Evolutionary conservation across 805 yeast species (phyloP).

Genomic region (Ogataea trehalophila): DNA sequence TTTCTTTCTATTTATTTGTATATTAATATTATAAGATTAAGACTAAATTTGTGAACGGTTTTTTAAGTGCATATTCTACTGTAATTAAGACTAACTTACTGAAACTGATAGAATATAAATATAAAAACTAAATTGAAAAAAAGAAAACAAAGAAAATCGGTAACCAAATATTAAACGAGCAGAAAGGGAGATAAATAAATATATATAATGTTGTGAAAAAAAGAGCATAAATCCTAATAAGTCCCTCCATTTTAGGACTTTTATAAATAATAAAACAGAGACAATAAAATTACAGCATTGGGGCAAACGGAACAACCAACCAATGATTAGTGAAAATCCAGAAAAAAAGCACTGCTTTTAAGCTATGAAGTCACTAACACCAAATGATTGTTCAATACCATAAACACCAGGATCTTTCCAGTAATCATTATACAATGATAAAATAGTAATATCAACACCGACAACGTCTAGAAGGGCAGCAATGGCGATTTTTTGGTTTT

Average conservation of each 20-base stretch:
- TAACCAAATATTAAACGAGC: too few relatives aligned
- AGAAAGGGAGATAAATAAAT: too few relatives aligned
- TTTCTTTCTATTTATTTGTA: neutral
- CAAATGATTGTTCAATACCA: constrained; percentile 85
- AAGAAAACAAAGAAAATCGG: neutral
- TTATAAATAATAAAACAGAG: neutral
- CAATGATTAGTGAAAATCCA: neutral
- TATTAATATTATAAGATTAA: too few relatives aligned
- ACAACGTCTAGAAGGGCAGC: constrained; percentile 52
- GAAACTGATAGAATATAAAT: neutral
- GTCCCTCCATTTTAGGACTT: too few relatives aligned
- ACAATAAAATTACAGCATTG: neutral
- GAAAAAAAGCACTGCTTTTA: neutral
- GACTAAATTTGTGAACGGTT: too few relatives aligned
- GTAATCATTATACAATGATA: constrained; percentile 76
- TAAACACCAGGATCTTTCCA: constrained; percentile 87
- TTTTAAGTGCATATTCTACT: too few relatives aligned
- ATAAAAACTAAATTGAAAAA: neutral
- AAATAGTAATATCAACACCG: constrained; percentile 59
- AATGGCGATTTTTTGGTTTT: constrained; percentile 70
- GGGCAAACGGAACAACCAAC: neutral
- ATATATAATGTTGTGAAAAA: too few relatives aligned
- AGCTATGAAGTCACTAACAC: constrained; percentile 41
- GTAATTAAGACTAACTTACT: too few relatives aligned
- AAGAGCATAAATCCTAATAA: too few relatives aligned